Conservation (phyloP, 768 basidiomycete species). For the Tylopilus sp. region DNA sequence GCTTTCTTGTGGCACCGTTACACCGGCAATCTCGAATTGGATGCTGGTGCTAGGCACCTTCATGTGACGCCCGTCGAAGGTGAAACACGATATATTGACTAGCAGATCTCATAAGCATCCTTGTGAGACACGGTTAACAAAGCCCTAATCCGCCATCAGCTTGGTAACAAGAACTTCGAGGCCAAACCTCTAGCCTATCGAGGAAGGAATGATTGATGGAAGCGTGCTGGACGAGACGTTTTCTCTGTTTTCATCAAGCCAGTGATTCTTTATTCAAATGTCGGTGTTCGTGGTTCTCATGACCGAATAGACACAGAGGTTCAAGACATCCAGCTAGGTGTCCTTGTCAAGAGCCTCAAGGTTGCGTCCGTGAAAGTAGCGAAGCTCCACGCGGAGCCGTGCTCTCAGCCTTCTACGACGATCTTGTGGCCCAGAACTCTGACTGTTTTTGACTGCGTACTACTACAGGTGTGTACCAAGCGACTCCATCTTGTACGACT, state of each 20-base stretch:
- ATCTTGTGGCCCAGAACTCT: neutral
- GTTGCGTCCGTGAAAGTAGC: constrained; percentile 8
- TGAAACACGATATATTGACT: constrained; percentile 30
- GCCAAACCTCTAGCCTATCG: constrained; percentile 16
- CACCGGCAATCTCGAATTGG: constrained; percentile 18
- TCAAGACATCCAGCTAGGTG: constrained; percentile 14
- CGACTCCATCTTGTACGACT: neutral
- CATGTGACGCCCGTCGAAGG: neutral
- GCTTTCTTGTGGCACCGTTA: constrained; percentile 28
- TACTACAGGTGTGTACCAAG: neutral
- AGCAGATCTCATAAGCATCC: constrained; percentile 27
- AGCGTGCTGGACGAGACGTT: constrained; percentile 27
- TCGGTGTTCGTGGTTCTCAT: neutral
- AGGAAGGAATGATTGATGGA: constrained; percentile 6
- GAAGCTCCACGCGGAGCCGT: constrained; percentile 8
- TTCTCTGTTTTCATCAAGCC: constrained; percentile 26
- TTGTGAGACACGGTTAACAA: neutral
- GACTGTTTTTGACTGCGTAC: neutral
- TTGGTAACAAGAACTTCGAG: constrained; percentile 18
- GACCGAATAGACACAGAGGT: constrained; percentile 15
- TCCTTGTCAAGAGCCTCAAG: constrained; percentile 18
- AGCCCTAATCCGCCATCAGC: constrained; percentile 1
- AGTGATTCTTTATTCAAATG: neutral
- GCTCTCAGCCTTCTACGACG: constrained; percentile 19
- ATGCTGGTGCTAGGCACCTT: neutral